phyloP scores from a whole-genome alignment of 2,329 filamentous ascomycete species.

The Colletotrichum sansevieriae region DNA sequence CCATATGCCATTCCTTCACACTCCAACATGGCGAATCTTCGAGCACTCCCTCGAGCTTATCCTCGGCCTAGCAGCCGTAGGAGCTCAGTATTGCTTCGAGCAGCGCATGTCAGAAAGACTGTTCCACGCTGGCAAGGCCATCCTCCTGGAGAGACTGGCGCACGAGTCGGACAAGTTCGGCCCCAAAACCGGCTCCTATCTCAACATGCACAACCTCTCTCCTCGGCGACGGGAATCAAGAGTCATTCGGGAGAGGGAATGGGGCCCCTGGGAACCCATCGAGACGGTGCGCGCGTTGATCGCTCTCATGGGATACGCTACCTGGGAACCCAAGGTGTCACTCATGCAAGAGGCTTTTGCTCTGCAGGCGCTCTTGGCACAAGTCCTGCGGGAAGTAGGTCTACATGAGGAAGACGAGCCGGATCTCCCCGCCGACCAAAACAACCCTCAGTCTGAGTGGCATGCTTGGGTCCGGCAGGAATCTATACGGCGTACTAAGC shows the following conservation, averaged over 20 bases:
- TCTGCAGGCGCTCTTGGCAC: conserved; percentile 50
- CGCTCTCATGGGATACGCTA: conserved; percentile 54
- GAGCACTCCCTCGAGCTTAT: conserved; percentile 51
- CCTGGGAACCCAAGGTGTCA: conserved; percentile 51
- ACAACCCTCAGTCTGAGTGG: conserved; percentile 45
- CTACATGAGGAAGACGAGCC: conserved; percentile 47
- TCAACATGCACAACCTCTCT: conserved; percentile 40
- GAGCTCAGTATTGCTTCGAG: conserved; percentile 56
- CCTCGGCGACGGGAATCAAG: conserved; percentile 35
- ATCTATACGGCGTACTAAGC: conserved; percentile 51
- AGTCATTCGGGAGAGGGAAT: conserved; percentile 24
- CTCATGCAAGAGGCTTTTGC: conserved; percentile 53
- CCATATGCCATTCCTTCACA: conserved; percentile 55
- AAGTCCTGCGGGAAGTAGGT: conserved; percentile 51
- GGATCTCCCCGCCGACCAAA: conserved; percentile 14
- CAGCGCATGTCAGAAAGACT: conserved; percentile 51
- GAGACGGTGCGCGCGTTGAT: conserved; percentile 52
- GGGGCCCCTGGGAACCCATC: conserved; percentile 48
- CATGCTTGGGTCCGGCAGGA: conserved; percentile 50
- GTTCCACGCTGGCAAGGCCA: conserved; percentile 50
- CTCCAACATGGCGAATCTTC: conserved; percentile 50
- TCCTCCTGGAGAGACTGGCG: conserved; percentile 49
- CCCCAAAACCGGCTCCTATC: conserved; percentile 45
- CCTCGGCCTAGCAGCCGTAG: conserved; percentile 50
- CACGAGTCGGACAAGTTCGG: conserved; percentile 45